Conservation (phyloP, 1,284 basidiomycete species). For the Fomes fomentarius region DNA sequence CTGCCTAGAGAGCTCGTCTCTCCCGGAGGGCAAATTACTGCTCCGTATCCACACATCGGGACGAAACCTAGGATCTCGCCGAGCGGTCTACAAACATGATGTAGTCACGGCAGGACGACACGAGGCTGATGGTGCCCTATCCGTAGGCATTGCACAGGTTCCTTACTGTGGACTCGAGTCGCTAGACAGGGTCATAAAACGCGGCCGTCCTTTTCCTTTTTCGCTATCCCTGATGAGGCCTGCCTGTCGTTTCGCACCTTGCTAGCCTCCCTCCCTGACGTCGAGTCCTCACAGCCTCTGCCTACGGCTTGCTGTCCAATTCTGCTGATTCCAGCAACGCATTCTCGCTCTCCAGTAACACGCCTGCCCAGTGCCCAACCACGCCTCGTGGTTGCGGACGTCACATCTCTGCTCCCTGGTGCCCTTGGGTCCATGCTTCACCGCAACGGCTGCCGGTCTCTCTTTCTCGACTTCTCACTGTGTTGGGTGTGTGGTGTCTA, state of each 20-base stretch:
- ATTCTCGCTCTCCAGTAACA: slow-evolving; percentile 14
- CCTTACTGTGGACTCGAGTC: slow-evolving; percentile 4
- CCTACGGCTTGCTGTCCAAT: slow-evolving; percentile 3
- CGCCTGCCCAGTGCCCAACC: slow-evolving; percentile 24
- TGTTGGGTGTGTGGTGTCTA: slow-evolving; percentile 14
- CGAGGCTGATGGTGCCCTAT: slow-evolving; percentile 20
- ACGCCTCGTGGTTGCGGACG: slow-evolving; percentile 24
- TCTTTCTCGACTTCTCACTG: slow-evolving; percentile 14
- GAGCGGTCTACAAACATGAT: slow-evolving; percentile 19
- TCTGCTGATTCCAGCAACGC: slow-evolving; percentile 18
- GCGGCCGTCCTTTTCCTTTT: slow-evolving; percentile 18
- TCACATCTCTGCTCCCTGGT: slow-evolving; percentile 13
- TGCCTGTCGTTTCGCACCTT: slow-evolving; percentile 14
- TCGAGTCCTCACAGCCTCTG: slow-evolving; percentile 16
- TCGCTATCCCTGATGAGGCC: slow-evolving; percentile 14
- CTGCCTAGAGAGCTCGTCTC: slow-evolving; percentile 13
- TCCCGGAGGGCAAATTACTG: slow-evolving; percentile 9
- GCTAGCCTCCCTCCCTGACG: slow-evolving; percentile 20
- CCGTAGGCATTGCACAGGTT: slow-evolving; percentile 13
- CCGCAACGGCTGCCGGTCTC: slow-evolving; percentile 12
- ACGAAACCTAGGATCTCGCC: slow-evolving; percentile 12
- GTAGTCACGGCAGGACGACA: slow-evolving; percentile 18
- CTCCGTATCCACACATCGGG: slow-evolving; percentile 13
- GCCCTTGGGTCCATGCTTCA: slow-evolving; percentile 17
- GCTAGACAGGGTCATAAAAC: slow-evolving; percentile 24